Evolutionary conservation across 768 basidiomycete genomes (phyloP).

Genomic region (Mycena epipterygia): DNA sequence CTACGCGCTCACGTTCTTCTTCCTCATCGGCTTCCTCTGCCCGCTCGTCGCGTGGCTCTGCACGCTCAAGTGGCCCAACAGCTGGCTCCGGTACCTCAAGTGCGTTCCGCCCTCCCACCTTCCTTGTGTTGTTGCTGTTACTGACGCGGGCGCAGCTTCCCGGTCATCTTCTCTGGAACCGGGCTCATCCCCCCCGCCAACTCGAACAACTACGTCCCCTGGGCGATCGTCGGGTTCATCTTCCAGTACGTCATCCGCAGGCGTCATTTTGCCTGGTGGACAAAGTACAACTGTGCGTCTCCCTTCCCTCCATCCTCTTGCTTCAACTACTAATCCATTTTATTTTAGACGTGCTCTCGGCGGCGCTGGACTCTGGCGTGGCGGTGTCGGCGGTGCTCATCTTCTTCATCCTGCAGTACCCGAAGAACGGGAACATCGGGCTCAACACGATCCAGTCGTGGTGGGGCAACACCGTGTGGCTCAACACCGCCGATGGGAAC

Average conservation of each 20-base stretch:
- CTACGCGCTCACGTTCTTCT: slow-evolving; percentile 77
- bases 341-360: slow-evolving; percentile 3
- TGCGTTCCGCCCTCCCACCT: slow-evolving; percentile 48
- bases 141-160: slow-evolving; percentile 49
- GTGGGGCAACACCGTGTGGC: slow-evolving; percentile 66
- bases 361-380: slow-evolving; percentile 65
- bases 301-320: neutral
- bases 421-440: slow-evolving; percentile 59
- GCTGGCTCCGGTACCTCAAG: slow-evolving; percentile 74
- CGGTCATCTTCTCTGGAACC: slow-evolving; percentile 72
- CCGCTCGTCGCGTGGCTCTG: slow-evolving; percentile 70
- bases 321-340: neutral
- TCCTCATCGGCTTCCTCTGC: slow-evolving; percentile 79
- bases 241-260: slow-evolving; percentile 53
- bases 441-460: slow-evolving; percentile 54
- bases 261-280: slow-evolving; percentile 52
- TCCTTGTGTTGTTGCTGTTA: neutral
- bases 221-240: slow-evolving; percentile 60
- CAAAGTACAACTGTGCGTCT: slow-evolving; percentile 48
- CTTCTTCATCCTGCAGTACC: slow-evolving; percentile 65
- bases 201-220: slow-evolving; percentile 66
- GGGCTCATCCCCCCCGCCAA: slow-evolving; percentile 75
- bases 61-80: slow-evolving; percentile 72
- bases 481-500: slow-evolving; percentile 30
- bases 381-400: slow-evolving; percentile 60